Evolutionary conservation across 371 early-diverging fungal species (phyloP).

Genomic region (Mucor circinelloides): DNA sequence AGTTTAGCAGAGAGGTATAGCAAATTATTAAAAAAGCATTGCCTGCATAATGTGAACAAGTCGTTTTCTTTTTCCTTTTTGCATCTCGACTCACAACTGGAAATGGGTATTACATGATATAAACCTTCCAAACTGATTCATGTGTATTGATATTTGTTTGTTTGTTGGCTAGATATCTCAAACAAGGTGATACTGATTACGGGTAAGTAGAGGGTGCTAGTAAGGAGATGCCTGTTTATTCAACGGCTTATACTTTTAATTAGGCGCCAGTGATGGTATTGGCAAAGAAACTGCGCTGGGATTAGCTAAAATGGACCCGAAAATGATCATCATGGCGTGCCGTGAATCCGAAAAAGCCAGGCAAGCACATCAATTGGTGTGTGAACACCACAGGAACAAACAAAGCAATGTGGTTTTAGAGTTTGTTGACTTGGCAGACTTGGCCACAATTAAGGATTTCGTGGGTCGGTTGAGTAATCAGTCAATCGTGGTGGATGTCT

Average conservation of each 20-base stretch:
- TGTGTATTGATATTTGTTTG: neutral
- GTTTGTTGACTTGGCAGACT: constrained; percentile 18
- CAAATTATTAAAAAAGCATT: no score
- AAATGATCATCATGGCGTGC: constrained; percentile 19
- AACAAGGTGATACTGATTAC: constrained; percentile 10
- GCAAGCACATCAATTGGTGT: constrained; percentile 8
- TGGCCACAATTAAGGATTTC: constrained; percentile 12
- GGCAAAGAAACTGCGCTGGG: constrained; percentile 25
- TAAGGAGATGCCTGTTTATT: neutral
- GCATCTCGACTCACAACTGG: no score
- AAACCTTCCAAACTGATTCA: neutral
- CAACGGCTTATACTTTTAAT: neutral
- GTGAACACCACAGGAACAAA: neutral
- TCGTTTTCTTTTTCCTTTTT: no score
- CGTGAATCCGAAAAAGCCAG: constrained; percentile 23
- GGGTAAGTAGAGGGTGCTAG: neutral
- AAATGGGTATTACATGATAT: neutral
- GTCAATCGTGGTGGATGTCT: constrained; percentile 40
- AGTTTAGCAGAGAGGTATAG: no score
- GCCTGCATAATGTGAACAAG: no score
- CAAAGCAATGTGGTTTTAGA: constrained; percentile 4
- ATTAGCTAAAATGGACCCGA: constrained; percentile 18
- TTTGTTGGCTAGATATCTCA: neutral
- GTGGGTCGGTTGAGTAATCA: constrained; percentile 1
- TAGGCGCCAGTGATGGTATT: constrained; percentile 30